Percentiles rank a stretch among this genome's conserved stretches.
Conservation (phyloP, 768 basidiomycete species). For the Sistotremastrum suecicum region DNA sequence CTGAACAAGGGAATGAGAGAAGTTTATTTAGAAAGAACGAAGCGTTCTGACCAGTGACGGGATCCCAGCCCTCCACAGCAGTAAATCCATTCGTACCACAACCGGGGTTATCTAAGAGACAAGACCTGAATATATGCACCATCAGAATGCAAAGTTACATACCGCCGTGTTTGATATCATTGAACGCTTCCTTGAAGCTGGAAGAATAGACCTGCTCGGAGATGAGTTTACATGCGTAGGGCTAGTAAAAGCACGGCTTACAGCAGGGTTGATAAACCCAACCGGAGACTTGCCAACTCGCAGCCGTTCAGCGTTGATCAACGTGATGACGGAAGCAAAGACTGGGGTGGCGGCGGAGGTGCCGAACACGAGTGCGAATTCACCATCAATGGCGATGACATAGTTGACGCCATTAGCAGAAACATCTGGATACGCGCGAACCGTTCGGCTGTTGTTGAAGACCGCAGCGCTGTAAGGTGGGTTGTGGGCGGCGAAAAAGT, state of each 20-base stretch:
- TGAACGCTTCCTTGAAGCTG: constrained; percentile 22
- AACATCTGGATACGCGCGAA: constrained; percentile 6
- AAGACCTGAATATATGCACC: no score
- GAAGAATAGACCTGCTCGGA: constrained; percentile 7
- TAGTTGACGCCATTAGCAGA: constrained; percentile 2
- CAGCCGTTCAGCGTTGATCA: constrained; percentile 49
- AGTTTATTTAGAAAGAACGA: no score
- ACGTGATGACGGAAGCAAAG: constrained; percentile 41
- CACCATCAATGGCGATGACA: constrained; percentile 6
- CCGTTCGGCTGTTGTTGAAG: constrained; percentile 15
- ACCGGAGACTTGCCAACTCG: constrained; percentile 29
- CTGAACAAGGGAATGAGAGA: no score
- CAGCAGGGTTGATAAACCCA: constrained; percentile 21
- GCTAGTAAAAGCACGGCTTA: constrained; percentile 1
- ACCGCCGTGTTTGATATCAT: constrained; percentile 26
- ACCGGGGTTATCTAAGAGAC: constrained; percentile 10
- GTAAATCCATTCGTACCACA: constrained; percentile 16
- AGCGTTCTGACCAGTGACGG: constrained; percentile 20
- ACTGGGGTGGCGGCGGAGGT: constrained; percentile 52
- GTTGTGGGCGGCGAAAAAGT: background rate
- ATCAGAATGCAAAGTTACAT: no score
- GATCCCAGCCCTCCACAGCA: constrained; percentile 15
- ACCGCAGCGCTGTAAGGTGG: constrained; percentile 3
- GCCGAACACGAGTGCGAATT: constrained; percentile 16
- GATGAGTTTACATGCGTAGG: constrained; percentile 3